These are phyloP conservation scores for Tolypocladium tropicale DNA, from an alignment of 2,329 filamentous ascomycete genomes.

Conservation along the genomic window DNA sequence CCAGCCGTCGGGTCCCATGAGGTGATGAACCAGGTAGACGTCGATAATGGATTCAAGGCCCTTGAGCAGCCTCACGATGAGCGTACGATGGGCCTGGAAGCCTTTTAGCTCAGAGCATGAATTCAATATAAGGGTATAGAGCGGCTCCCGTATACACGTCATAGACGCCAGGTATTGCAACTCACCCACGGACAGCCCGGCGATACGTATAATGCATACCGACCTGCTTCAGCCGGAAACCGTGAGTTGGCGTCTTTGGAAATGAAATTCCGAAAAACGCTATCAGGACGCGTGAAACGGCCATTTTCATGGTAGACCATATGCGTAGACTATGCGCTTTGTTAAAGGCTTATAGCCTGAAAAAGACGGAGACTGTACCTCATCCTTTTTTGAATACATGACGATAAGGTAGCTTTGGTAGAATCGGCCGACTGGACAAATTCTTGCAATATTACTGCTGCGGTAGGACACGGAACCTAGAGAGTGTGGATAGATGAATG, in stretches of 20 bases:
- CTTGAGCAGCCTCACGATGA: slow-evolving; percentile 65
- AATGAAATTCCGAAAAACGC: slow-evolving; percentile 44
- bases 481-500: no score
- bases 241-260: slow-evolving; percentile 37
- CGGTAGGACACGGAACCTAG: no score
- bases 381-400: background rate
- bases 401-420: background rate
- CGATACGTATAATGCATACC: slow-evolving; percentile 53
- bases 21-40: slow-evolving; percentile 58
- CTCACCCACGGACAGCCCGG: slow-evolving; percentile 54
- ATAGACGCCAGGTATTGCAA: background rate
- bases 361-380: background rate
- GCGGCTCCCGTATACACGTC: background rate
- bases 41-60: slow-evolving; percentile 60
- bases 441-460: no score
- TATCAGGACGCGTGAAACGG: slow-evolving; percentile 40
- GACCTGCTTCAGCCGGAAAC: slow-evolving; percentile 47
- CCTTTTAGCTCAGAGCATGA: background rate
- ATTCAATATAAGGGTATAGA: no score
- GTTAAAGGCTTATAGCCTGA: background rate
- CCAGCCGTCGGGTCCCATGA: slow-evolving; percentile 50
- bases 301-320: slow-evolving; percentile 28
- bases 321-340: background rate
- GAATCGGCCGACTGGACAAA: background rate
- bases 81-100: slow-evolving; percentile 54